Percentiles rank a stretch among this genome's conserved stretches.
Evolutionary conservation across 1,139 yeast genomes (phyloP).

Genomic region (Candida sanyaensis): DNA sequence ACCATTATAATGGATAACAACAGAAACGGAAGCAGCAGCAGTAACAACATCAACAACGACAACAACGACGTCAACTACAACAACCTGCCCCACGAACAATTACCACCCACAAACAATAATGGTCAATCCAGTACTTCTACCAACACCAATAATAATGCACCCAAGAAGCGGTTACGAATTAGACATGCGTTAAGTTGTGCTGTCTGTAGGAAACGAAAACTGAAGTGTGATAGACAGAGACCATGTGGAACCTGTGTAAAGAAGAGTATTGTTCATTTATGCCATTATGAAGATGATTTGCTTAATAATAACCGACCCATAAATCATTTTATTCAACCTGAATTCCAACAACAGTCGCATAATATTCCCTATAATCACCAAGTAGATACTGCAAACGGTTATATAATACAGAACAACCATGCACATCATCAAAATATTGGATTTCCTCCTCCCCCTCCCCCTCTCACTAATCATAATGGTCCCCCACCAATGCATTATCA

Average conservation of each 20-base stretch:
- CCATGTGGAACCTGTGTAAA: constrained; percentile 77
- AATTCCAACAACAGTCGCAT: constrained; percentile 6
- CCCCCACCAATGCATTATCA: constrained; percentile 1
- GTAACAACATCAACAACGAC: no score
- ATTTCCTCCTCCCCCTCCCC: neutral
- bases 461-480: neutral
- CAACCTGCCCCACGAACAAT: no score
- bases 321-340: constrained; percentile 4
- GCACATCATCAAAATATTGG: neutral
- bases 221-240: constrained; percentile 59
- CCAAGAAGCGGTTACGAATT: constrained; percentile 32
- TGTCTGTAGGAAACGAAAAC: constrained; percentile 48
- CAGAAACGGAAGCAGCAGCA: neutral
- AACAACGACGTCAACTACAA: neutral
- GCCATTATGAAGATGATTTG: constrained; percentile 50
- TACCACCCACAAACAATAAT: neutral
- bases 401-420: neutral
- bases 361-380: neutral
- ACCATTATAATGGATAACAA: neutral
- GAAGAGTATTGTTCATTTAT: constrained; percentile 73
- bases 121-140: neutral
- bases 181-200: constrained; percentile 49
- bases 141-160: neutral
- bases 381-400: neutral
- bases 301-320: constrained; percentile 1